Base-by-base conservation (phyloP, 306 rosid species). In the Carpinus fangiana region DNA sequence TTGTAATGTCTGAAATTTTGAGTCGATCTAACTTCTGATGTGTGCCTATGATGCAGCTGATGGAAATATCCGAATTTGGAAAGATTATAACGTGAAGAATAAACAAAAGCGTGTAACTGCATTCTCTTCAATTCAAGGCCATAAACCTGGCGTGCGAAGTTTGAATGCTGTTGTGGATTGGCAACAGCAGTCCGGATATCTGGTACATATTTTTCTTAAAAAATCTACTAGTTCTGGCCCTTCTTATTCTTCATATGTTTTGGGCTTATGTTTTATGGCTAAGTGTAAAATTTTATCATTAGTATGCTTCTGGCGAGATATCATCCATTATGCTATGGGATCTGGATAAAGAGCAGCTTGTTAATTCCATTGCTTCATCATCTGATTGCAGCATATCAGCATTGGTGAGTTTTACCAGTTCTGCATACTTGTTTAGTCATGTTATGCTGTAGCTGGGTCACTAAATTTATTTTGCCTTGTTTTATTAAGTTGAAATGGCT, bases 151-250 rank as follows among this genome's bases (percentile, higher is more conserved):
- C 12, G 88, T 87, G 78, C 90, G 94, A 83, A 82, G 89, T 84
- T 79, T 85, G 88, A 92, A 96, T 73, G 94, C 96, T 69, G 96
- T 91, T 81, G 99, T 96, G 74, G 99, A 96, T 86, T 96, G 99
- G 99, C 99, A 96, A 76, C 99, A 96, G 68, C 99, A 91, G 75
- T 84, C 91, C 50, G 99, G 99, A 47, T 96, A 93, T 87, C 90
- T 96, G 96, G 99, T 96, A 91, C 68, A 57, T 51, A 45, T 16
- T 75, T 41, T 81, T 59, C 77, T 54, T 81, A 69, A 64, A 71
- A 57, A 21, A 45, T 64, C 28, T 7, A 59, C 55, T 11, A 55
- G 53, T 70, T 20, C 9, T 31, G 28, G 62, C n/a, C 5, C 41
- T 46, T 57, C 20, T 73, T 45, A 26, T 68, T 38, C 10, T 17